Percentiles rank a stretch among this genome's conserved stretches.
These are phyloP conservation scores for Venturia oleaginea DNA, from an alignment of 2,329 filamentous ascomycete species.

Conservation along the genomic window DNA sequence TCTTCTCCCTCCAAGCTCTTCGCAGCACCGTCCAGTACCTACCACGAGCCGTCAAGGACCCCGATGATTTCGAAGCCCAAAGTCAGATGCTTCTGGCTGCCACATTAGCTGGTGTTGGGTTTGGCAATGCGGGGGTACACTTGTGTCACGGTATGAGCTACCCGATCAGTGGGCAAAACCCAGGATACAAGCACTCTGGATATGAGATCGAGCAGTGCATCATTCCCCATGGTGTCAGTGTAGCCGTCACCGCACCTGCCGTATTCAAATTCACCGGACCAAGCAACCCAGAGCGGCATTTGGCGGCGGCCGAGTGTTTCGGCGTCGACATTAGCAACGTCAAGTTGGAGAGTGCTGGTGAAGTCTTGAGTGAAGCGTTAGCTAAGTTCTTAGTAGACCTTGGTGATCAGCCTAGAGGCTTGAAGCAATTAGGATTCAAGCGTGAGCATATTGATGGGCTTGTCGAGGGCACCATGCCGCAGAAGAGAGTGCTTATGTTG, in stretches of 20 bases:
- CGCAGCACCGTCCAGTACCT: constrained; percentile 83
- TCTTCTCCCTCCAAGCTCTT: constrained; percentile 85
- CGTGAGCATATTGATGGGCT: constrained; percentile 66
- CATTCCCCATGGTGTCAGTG: constrained; percentile 92
- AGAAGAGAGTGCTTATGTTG: constrained; percentile 81
- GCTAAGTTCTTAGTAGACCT: constrained; percentile 70
- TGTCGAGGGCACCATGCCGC: constrained; percentile 91
- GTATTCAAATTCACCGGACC: constrained; percentile 90
- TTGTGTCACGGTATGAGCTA: constrained; percentile 91
- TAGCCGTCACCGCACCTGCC: constrained; percentile 85
- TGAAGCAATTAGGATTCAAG: constrained; percentile 76
- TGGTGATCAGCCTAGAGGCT: constrained; percentile 81
- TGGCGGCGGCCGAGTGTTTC: constrained; percentile 81
- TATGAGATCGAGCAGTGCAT: constrained; percentile 69
- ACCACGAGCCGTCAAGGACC: constrained; percentile 75
- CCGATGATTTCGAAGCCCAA: constrained; percentile 87
- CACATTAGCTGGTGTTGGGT: constrained; percentile 88
- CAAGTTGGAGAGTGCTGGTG: constrained; percentile 81
- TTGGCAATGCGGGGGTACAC: constrained; percentile 96
- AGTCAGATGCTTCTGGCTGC: constrained; percentile 91
- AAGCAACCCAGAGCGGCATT: constrained; percentile 85
- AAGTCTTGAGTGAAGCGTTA: constrained; percentile 76
- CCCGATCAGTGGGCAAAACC: constrained; percentile 92
- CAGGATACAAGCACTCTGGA: constrained; percentile 78
- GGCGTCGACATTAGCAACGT: constrained; percentile 83